Evolutionary conservation across 805 yeast species (phyloP).

Genomic region (Lipomyces orientalis): DNA sequence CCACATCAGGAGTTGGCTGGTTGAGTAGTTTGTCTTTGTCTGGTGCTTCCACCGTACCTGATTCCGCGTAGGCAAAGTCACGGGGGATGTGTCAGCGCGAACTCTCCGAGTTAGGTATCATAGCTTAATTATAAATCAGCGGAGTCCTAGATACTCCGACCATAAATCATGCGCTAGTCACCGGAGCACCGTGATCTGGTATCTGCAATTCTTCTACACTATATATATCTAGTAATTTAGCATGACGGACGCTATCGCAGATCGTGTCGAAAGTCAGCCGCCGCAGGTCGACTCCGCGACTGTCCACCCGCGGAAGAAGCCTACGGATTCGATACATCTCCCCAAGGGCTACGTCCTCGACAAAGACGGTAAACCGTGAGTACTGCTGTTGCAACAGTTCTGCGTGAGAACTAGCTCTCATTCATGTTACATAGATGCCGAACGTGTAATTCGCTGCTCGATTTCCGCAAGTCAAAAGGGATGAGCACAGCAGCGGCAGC

Average conservation of each 20-base stretch:
- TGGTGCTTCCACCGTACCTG: background rate
- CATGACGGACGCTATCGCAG: slow-evolving; percentile 32
- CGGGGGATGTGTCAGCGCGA: background rate
- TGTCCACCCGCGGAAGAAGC: slow-evolving; percentile 19
- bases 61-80: background rate
- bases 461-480: slow-evolving; percentile 69
- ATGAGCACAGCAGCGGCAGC: slow-evolving; percentile 41
- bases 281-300: background rate
- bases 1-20: background rate
- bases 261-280: slow-evolving; percentile 26
- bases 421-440: slow-evolving; percentile 64
- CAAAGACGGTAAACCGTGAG: slow-evolving; percentile 92
- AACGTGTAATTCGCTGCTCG: slow-evolving; percentile 80
- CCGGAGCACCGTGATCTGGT: background rate
- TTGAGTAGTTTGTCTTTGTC: background rate
- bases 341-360: slow-evolving; percentile 58
- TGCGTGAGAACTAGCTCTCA: background rate
- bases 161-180: background rate
- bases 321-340: slow-evolving; percentile 15
- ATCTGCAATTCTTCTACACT: background rate
- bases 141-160: background rate
- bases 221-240: background rate
- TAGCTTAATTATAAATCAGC: background rate
- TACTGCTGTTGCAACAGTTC: slow-evolving; percentile 35
- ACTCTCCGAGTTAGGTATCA: background rate